phyloP scores from a whole-genome alignment of 2,329 filamentous ascomycete genomes.

The Hypoxylon sp. region DNA sequence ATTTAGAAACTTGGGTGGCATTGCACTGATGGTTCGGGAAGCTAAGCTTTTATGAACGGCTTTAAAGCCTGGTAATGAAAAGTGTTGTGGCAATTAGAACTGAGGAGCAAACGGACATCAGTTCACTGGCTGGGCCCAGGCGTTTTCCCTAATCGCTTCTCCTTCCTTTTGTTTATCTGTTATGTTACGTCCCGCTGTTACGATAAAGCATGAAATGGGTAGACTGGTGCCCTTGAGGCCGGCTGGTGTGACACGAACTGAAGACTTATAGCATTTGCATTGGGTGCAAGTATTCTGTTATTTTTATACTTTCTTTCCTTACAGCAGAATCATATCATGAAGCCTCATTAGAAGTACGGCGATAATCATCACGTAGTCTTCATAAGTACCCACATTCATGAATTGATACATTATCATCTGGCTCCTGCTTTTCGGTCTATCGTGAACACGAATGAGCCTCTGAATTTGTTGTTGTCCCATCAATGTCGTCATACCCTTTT shows the following conservation, averaged over 20 bases:
- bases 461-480: conserved; percentile 9
- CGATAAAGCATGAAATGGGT: conserved; percentile 31
- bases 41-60: conserved; percentile 35
- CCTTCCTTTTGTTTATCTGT: conserved; percentile 1
- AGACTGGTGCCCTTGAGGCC: conserved; percentile 33
- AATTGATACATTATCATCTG: conserved; percentile 32
- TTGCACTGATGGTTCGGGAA: conserved; percentile 31
- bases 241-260: conserved; percentile 28
- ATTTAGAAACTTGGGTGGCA: conserved; percentile 27
- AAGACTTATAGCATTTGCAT: conserved; percentile 29
- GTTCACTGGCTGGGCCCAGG: conserved; percentile 24
- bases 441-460: conserved; percentile 15
- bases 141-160: conserved; percentile 6
- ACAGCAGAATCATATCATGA: conserved; percentile 13
- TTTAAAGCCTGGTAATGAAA: conserved; percentile 41
- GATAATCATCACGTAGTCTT: conserved; percentile 19
- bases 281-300: conserved; percentile 28
- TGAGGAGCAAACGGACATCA: conserved; percentile 31
- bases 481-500: conserved; percentile 30
- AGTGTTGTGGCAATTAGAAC: conserved; percentile 25
- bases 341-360: conserved; percentile 1
- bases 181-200: conserved; percentile 4
- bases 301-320: conserved; percentile 11
- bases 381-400: conserved; percentile 12
- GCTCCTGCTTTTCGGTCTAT: conserved; percentile 23